A percentile compares a stretch with the other conserved stretches of the same genome.
phyloP scores from a whole-genome alignment of 1,139 yeast species.

The Saccharomycopsis phalli region DNA sequence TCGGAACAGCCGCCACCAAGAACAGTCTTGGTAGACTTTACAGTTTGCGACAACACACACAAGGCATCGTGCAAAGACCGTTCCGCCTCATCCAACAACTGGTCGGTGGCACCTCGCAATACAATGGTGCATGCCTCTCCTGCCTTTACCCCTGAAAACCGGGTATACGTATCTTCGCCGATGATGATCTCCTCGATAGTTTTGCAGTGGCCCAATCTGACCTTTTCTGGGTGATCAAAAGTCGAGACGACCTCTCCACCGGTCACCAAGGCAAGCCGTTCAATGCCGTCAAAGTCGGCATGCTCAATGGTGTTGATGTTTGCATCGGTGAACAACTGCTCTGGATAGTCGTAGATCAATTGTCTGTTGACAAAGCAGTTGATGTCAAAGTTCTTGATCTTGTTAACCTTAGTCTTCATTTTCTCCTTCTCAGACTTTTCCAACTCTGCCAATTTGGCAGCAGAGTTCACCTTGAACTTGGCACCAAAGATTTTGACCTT shows the following conservation, averaged over 20 bases:
- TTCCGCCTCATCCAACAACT: constrained; percentile 93
- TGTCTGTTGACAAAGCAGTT: constrained; percentile 93
- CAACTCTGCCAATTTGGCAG: constrained; percentile 87
- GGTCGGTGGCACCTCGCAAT: constrained; percentile 94
- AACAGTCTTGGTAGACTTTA: constrained; percentile 88
- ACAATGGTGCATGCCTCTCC: constrained; percentile 97
- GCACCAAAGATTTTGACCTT: constrained; percentile 97
- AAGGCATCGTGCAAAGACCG: constrained; percentile 96
- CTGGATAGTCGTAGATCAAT: constrained; percentile 96
- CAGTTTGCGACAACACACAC: constrained; percentile 91
- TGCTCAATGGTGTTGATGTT: constrained; percentile 91
- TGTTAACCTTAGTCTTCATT: constrained; percentile 85
- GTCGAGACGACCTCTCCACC: constrained; percentile 99
- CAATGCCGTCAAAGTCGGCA: constrained; percentile 98
- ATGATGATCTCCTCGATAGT: constrained; percentile 82
- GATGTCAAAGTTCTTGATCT: constrained; percentile 68
- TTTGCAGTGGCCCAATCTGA: constrained; percentile 83
- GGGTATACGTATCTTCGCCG: constrained; percentile 79
- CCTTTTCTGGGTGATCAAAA: constrained; percentile 83
- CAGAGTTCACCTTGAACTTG: constrained; percentile 91
- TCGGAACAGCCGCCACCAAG: constrained; percentile 98
- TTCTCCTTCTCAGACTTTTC: constrained; percentile 93
- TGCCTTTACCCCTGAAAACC: constrained; percentile 89
- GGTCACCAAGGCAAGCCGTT: constrained; percentile 89
- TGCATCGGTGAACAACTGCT: constrained; percentile 82